Evolutionary conservation across 805 yeast species (phyloP), one percentile per base, ranked within the genome.

Genomic region (Lipomyces yamanashiensis): DNA sequence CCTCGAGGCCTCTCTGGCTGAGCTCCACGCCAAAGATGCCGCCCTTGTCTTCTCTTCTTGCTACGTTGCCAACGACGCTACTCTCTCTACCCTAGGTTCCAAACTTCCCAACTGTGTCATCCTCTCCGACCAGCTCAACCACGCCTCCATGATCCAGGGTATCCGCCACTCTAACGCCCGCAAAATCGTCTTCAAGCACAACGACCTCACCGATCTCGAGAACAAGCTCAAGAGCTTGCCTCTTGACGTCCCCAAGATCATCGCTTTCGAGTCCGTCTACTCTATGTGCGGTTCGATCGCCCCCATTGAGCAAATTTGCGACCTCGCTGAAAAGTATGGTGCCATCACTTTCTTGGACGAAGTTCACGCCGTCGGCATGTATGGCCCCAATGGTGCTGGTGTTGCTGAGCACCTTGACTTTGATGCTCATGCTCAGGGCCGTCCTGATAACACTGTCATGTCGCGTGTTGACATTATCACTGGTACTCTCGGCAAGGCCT

Each of bases 371-470:
- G 98, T 95, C 53, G 99, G 99, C 61, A 84, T 95, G 87, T 95
- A 95, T 75, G 99, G 99, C 72, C 98, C 99, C 64, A 97, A 90
- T 73, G 99, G 99, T 74, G 99, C 97, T 40, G 99, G 99, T 79
- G 98, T 95, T 60, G 97, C 98, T 54, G 99, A 95, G 78, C 99
- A 95, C 76, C 81, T 89, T 72, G 90, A 95, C 78, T 95, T 92
- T 71, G 90, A 90, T 53, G 86, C 87, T 60, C 96, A 93, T 75
- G 84, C 90, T 73, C 75, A 80, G 63, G 76, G 86, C 15, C 95
- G 95, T 69, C 67, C 71, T n/a, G 69, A 65, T 79, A 77, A 80
- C 61, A 86, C 96, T 9, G 88, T 89, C 41, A 84, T 88, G 90
- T 92, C 88, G 76, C 86, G 98, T 75, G 85, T 95, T 62, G 99